These are phyloP conservation scores for Yarrowia hollandica DNA, from an alignment of 805 yeast genomes.

Conservation along the genomic window DNA sequence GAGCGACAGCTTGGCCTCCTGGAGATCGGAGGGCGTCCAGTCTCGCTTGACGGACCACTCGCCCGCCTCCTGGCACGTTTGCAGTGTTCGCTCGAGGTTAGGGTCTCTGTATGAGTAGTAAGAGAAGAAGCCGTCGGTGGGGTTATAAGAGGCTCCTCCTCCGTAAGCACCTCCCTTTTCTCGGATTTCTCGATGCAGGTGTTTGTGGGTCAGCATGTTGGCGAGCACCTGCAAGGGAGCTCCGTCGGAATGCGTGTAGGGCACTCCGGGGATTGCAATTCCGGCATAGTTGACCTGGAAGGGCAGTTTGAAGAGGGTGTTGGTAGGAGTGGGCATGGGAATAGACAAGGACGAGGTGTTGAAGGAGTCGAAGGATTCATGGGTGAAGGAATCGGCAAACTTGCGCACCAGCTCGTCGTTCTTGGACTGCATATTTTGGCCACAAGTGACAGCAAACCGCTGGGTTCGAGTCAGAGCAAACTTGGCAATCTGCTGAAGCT, in stretches of 20 bases:
- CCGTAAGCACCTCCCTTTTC: constrained; percentile 99
- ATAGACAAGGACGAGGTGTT: constrained; percentile 9
- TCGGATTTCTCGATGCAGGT: constrained; percentile 83
- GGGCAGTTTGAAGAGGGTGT: constrained; percentile 67
- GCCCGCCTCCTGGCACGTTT: constrained; percentile 57
- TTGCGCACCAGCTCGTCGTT: constrained; percentile 38
- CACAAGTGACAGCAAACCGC: constrained; percentile 37
- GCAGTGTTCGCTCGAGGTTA: constrained; percentile 67
- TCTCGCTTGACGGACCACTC: constrained; percentile 49
- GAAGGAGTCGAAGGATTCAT: constrained; percentile 34
- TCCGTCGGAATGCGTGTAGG: constrained; percentile 70
- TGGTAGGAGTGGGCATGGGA: constrained; percentile 29
- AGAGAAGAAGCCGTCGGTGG: constrained; percentile 74
- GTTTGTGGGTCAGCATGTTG: constrained; percentile 75
- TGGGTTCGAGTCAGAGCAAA: constrained; percentile 31
- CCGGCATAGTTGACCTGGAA: constrained; percentile 88
- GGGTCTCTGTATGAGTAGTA: constrained; percentile 95
- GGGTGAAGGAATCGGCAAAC: constrained; percentile 38
- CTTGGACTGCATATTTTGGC: constrained; percentile 58
- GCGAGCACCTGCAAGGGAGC: constrained; percentile 83
- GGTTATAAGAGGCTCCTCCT: constrained; percentile 85
- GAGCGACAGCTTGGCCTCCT: constrained; percentile 85
- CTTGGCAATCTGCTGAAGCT: constrained; percentile 45
- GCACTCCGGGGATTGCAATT: constrained; percentile 61
- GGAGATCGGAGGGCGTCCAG: constrained; percentile 67